Percentiles rank a stretch among this genome's conserved stretches.
phyloP scores from a whole-genome alignment of 768 basidiomycete species.

The Suillus placidus region DNA sequence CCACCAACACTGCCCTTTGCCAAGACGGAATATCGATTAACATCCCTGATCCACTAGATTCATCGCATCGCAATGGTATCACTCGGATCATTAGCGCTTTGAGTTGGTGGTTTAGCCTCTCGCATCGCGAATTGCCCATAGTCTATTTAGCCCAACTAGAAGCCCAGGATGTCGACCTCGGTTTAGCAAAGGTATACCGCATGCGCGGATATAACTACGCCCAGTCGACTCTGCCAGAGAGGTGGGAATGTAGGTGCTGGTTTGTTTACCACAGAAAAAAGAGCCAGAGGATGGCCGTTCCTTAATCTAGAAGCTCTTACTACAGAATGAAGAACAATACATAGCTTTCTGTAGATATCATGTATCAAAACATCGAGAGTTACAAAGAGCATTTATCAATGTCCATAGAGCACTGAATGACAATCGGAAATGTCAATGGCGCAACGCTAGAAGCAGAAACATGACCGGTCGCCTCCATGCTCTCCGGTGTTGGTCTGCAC shows the following conservation, averaged over 20 bases:
- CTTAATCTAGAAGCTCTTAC: neutral
- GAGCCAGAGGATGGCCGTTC: neutral
- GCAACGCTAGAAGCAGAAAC: too few species aligned
- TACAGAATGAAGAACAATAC: neutral
- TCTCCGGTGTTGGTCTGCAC: too few species aligned
- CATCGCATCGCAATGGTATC: too few species aligned
- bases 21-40: neutral
- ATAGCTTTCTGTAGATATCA: too few species aligned
- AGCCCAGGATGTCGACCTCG: neutral
- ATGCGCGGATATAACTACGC: slow-evolving; percentile 34
- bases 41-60: too few species aligned
- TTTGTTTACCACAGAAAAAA: slow-evolving; percentile 50
- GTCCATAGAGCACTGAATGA: too few species aligned
- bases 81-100: neutral
- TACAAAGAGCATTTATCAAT: too few species aligned
- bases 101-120: neutral
- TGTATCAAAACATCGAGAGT: too few species aligned
- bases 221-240: slow-evolving; percentile 50
- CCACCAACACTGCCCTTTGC: neutral
- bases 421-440: too few species aligned
- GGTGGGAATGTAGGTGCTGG: slow-evolving; percentile 58
- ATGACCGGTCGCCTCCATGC: too few species aligned
- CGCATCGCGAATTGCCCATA: neutral
- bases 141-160: neutral
- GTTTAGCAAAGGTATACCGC: slow-evolving; percentile 10